Evolutionary conservation across 139 green algal species (phyloP), one percentile per base, ranked within the genome.

Genomic region (Micromonas commoda): DNA sequence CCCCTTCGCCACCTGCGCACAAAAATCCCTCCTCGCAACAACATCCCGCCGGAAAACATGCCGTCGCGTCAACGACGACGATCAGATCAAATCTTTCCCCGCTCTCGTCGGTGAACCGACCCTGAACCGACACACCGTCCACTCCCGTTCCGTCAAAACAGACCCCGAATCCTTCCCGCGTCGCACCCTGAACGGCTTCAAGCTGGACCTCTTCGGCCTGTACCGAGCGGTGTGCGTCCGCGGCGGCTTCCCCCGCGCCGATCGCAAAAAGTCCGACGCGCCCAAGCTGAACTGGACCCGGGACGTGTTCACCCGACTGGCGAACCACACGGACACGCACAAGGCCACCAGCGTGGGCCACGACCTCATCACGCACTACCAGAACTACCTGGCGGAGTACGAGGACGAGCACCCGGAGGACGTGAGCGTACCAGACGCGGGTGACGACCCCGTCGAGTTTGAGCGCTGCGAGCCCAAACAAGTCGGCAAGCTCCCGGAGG

Each of bases 131-230:
- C 61, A 26, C 61, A 57, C 16, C 45, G 9, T 57, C 45, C 45
- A 23, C 45, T 57, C 45, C 16, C 45, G 45, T 57, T 16, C 9
- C 9, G 5, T 26, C 34, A 60, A 31, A 16, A 31, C 52, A 78
- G 72, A 26, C 26, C 4, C 31, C 3, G 34, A 78, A 5, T 24
- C 28, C 34, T 78, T 68, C 20, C 72, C 72, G 53, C 13, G 19
- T 13, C 53, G 53, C 5, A 71, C 72, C n/a, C 21, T 78, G 54
- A 78, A 78, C 5, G 72, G 72, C 19, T 68, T 32, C 4, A 78
- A 78, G 53, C 53, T 78, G 20, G 72, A 78, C 29, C 38, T 78
- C 52, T 78, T 70, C 32, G 57, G 57, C 5, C 31, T 78, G 53
- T 78, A 78, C 52, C 32, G 31, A 0, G 23, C 51, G 21, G 72